Percentiles rank a stretch among this genome's conserved stretches.
phyloP scores from a whole-genome alignment of 106 monocot species.

The Dendrobium officinale region DNA sequence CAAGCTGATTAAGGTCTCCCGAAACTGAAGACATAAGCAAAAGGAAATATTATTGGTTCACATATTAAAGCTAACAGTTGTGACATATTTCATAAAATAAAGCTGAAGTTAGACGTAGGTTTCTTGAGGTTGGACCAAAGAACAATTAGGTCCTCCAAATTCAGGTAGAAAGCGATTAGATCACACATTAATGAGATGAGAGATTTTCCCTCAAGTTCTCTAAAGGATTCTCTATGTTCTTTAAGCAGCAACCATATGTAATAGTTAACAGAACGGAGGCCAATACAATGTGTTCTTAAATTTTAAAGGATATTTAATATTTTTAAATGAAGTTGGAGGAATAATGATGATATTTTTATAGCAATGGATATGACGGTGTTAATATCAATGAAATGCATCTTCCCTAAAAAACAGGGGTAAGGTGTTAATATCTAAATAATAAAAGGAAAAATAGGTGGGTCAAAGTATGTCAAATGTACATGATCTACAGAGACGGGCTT shows the following conservation, averaged over 20 bases:
- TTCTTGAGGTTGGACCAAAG: neutral
- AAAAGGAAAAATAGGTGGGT: neutral
- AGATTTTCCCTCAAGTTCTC: neutral
- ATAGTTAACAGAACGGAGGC: neutral
- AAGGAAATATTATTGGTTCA: slow-evolving; percentile 5
- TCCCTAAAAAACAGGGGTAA: neutral
- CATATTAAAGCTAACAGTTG: neutral
- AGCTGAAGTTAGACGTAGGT: neutral
- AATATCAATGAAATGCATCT: neutral
- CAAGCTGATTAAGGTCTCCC: slow-evolving; percentile 73
- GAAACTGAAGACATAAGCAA: slow-evolving; percentile 53
- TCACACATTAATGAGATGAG: neutral
- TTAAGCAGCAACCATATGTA: neutral
- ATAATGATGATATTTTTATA: neutral
- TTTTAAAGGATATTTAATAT: neutral
- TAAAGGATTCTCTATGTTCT: neutral
- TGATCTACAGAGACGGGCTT: neutral
- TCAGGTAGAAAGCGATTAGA: neutral
- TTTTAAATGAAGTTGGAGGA: neutral
- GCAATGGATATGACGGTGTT: neutral
- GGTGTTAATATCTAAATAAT: neutral
- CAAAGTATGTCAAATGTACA: neutral
- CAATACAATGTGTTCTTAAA: neutral
- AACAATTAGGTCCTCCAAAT: neutral
- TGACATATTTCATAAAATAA: neutral